Evolutionary conservation across 2,329 filamentous ascomycete genomes (phyloP).

Genomic region (Hawksworthiomyces lignivorus): DNA sequence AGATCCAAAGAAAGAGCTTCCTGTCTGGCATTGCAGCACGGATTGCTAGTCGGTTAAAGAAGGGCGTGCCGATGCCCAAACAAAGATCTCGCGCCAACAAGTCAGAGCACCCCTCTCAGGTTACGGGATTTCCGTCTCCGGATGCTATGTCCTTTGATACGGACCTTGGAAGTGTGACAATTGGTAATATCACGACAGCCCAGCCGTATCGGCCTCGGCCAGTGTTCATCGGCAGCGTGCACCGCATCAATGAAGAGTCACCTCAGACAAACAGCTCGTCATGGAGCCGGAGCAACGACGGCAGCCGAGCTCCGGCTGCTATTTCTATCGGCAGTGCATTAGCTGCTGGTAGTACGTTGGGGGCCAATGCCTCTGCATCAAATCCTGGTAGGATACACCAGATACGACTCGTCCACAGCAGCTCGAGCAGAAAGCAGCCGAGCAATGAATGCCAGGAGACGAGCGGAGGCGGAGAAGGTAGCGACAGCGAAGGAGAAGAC

Average conservation of each 20-base stretch:
- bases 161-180: conserved; percentile 13
- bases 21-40: conserved; percentile 5
- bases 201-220: conserved; percentile 14
- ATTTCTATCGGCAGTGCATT: background rate
- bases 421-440: background rate
- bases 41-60: conserved; percentile 6
- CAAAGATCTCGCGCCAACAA: no score
- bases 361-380: no score
- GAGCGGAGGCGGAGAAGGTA: background rate
- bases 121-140: conserved; percentile 3
- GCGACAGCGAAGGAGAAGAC: background rate
- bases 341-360: background rate
- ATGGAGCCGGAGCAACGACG: background rate
- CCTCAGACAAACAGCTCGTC: conserved; percentile 1
- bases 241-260: conserved; percentile 12
- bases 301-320: conserved; percentile 2
- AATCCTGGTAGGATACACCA: no score
- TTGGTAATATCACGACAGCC: conserved; percentile 13
- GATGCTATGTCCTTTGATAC: conserved; percentile 12
- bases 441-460: background rate
- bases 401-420: no score
- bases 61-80: background rate
- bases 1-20: background rate
- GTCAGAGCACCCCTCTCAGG: no score
- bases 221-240: conserved; percentile 14